These are phyloP conservation scores for Acacia confusa DNA, from an alignment of 306 rosid species.

Conservation along the genomic window DNA sequence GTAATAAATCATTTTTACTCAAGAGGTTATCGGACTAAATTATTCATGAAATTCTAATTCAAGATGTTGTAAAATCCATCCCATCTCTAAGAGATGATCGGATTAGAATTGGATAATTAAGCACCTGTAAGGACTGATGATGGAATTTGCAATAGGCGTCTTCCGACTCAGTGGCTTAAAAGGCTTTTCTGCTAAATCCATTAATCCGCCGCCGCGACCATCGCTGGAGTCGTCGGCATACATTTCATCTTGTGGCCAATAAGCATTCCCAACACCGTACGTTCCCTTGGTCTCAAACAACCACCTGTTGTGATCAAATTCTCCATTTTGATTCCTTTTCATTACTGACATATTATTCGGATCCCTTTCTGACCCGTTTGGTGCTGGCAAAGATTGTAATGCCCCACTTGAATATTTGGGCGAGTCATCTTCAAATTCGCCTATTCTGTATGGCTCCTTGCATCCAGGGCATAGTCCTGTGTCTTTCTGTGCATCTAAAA, in stretches of 20 bases:
- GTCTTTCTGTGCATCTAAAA: slow-evolving; percentile 73
- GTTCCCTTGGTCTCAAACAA: slow-evolving; percentile 87
- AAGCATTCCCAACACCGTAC: slow-evolving; percentile 86
- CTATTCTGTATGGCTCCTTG: slow-evolving; percentile 68
- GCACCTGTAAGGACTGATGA: slow-evolving; percentile 90
- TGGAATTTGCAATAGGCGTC: slow-evolving; percentile 50
- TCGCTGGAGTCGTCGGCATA: slow-evolving; percentile 47
- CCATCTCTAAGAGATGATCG: background rate
- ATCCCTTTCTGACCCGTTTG: slow-evolving; percentile 56
- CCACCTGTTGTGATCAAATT: slow-evolving; percentile 91
- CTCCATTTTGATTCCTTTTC: slow-evolving; percentile 81
- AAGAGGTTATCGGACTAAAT: too few relatives aligned
- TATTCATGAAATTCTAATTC: too few relatives aligned
- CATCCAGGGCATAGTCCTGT: slow-evolving; percentile 81
- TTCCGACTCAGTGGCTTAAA: slow-evolving; percentile 73
- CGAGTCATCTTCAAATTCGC: slow-evolving; percentile 55
- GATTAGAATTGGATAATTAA: background rate
- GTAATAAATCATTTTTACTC: too few relatives aligned
- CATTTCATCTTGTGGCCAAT: slow-evolving; percentile 57
- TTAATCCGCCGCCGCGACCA: slow-evolving; percentile 36
- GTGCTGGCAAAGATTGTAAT: slow-evolving; percentile 57
- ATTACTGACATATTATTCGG: slow-evolving; percentile 71
- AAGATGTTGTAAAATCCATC: background rate
- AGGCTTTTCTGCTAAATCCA: slow-evolving; percentile 65
- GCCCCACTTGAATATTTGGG: slow-evolving; percentile 45